These are phyloP conservation scores for Gamarada debralockiae DNA, from an alignment of 495 filamentous ascomycete species.

Conservation along the genomic window DNA sequence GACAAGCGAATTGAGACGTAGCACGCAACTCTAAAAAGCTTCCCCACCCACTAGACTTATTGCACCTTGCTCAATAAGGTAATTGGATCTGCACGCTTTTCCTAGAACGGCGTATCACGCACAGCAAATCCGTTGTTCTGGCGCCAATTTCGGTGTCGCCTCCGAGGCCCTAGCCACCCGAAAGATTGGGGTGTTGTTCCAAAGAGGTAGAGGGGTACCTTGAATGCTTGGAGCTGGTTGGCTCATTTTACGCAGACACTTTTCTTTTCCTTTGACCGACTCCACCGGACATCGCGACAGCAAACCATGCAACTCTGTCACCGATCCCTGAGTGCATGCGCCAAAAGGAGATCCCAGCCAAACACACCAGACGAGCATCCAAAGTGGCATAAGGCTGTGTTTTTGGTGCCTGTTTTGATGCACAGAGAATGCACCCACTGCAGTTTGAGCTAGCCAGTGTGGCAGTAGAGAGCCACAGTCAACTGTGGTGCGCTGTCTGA, in stretches of 20 bases:
- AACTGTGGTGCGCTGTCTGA: too few relatives aligned
- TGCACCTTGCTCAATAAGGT: background rate
- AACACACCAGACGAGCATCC: constrained; percentile 1
- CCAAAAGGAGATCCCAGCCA: constrained; percentile 11
- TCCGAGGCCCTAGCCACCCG: too few relatives aligned
- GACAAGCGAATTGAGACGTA: constrained; percentile 11
- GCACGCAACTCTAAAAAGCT: constrained; percentile 8
- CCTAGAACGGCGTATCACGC: constrained; percentile 4
- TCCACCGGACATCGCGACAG: constrained; percentile 19
- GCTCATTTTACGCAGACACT: background rate
- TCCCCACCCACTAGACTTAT: background rate
- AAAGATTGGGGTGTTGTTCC: background rate
- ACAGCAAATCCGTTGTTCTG: background rate
- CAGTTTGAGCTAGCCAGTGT: too few relatives aligned
- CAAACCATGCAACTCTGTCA: constrained; percentile 3
- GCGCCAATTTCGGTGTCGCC: background rate
- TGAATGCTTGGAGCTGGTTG: too few relatives aligned
- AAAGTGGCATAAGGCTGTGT: constrained; percentile 18
- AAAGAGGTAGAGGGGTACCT: too few relatives aligned
- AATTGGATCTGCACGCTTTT: background rate
- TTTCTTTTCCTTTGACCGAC: background rate
- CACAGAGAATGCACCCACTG: background rate
- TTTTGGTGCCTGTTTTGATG: background rate
- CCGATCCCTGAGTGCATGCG: constrained; percentile 11
- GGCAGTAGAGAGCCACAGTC: too few relatives aligned